Evolutionary conservation across 208 protist species (phyloP).

Genomic region (Ichthyophonus hoferi): DNA sequence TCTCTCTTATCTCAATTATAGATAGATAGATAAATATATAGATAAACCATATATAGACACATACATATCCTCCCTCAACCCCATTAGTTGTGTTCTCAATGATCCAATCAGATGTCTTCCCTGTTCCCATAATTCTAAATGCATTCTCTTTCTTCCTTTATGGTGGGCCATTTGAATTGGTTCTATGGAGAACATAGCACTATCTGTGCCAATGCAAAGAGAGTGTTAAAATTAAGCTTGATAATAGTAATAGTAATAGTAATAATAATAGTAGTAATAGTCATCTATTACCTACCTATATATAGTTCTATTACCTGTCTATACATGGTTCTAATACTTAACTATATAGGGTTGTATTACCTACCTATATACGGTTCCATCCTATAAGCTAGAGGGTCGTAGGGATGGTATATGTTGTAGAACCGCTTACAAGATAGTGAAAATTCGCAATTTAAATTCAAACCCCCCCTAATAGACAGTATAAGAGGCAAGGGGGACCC

Average conservation of each 20-base stretch:
- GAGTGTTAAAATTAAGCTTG: not conserved
- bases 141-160: constrained; percentile 26
- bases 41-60: too few relatives aligned
- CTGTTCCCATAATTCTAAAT: constrained; percentile 28
- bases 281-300: too few relatives aligned
- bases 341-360: too few relatives aligned
- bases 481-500: constrained; percentile 26
- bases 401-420: constrained; percentile 39
- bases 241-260: too few relatives aligned
- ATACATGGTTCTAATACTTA: too few relatives aligned
- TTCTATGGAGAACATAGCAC: not conserved
- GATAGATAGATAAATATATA: too few relatives aligned
- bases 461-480: not conserved
- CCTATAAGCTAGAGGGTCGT: constrained; percentile 26
- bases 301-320: too few relatives aligned
- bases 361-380: constrained; percentile 2
- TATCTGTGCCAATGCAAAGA: not conserved
- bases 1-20: too few relatives aligned
- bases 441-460: not conserved
- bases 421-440: constrained; percentile 9
- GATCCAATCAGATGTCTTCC: not conserved
- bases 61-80: too few relatives aligned
- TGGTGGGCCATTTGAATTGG: constrained; percentile 21
- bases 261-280: too few relatives aligned
- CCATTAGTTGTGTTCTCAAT: not conserved